Percentiles rank a stretch among this genome's conserved stretches.
These are phyloP conservation scores for Lophiostoma macrostomum DNA, from an alignment of 495 filamentous ascomycete genomes.

Conservation along the genomic window DNA sequence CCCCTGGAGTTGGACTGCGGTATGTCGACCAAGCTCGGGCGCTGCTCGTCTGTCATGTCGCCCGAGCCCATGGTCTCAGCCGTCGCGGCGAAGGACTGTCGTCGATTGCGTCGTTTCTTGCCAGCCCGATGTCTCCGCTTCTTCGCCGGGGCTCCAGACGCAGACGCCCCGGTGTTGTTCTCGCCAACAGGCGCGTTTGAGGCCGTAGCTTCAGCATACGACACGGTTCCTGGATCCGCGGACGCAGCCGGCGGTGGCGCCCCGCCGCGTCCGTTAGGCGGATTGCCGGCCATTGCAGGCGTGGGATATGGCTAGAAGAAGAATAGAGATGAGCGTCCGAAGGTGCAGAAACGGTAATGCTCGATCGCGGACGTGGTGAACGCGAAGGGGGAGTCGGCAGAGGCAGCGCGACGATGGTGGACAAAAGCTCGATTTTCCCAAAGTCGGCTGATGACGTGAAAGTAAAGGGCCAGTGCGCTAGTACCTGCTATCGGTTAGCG, in stretches of 20 bases:
- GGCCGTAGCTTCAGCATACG: constrained; percentile 1
- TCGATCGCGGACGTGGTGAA: too few species aligned
- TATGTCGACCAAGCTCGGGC: constrained; percentile 37
- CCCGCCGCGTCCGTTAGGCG: too few species aligned
- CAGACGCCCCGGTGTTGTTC: not conserved
- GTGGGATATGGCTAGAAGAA: too few species aligned
- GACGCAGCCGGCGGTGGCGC: not conserved
- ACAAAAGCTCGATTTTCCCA: too few species aligned
- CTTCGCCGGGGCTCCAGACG: constrained; percentile 12
- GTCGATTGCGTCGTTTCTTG: constrained; percentile 60
- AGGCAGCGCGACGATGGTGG: too few species aligned
- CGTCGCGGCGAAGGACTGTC: constrained; percentile 60
- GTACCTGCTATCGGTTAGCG: too few species aligned
- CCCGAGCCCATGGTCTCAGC: constrained; percentile 44
- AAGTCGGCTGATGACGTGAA: too few species aligned
- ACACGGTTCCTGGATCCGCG: not conserved
- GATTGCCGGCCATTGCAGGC: too few species aligned
- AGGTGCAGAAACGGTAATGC: too few species aligned
- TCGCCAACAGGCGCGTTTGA: not conserved
- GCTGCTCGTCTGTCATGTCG: constrained; percentile 28
- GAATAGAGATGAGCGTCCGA: too few species aligned
- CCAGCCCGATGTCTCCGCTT: constrained; percentile 52
- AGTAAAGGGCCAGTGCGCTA: too few species aligned
- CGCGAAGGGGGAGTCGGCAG: too few species aligned
- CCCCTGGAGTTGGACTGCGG: constrained; percentile 32